Percentiles rank a stretch among this genome's conserved stretches.
Evolutionary conservation across 1,284 basidiomycete species (phyloP).

Genomic region (Rhodofomes roseus): DNA sequence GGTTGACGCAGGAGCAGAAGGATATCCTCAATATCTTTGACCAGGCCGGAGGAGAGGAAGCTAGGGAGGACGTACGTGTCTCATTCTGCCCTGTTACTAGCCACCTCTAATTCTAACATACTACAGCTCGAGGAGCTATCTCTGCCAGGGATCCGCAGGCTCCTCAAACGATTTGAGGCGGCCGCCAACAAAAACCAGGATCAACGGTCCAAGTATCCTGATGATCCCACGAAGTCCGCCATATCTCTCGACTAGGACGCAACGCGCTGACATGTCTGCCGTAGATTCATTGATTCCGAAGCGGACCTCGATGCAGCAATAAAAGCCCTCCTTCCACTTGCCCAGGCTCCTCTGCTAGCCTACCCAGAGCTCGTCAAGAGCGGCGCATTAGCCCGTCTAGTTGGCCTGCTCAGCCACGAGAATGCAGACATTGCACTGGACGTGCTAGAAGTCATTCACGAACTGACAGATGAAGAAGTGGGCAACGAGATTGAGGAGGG

Average conservation of each 20-base stretch:
- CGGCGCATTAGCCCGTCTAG: slow-evolving; percentile 65
- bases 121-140: slow-evolving; percentile 63
- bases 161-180: slow-evolving; percentile 82
- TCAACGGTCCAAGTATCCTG: slow-evolving; percentile 87
- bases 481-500: slow-evolving; percentile 72
- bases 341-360: slow-evolving; percentile 79
- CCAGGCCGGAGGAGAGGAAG: slow-evolving; percentile 56
- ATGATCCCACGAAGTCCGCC: slow-evolving; percentile 84
- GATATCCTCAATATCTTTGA: slow-evolving; percentile 90
- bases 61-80: slow-evolving; percentile 62
- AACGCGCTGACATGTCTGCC: slow-evolving; percentile 2
- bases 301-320: slow-evolving; percentile 88
- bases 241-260: neutral
- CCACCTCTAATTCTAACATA: slow-evolving; percentile 24
- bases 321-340: slow-evolving; percentile 84
- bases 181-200: slow-evolving; percentile 93
- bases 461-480: slow-evolving; percentile 95
- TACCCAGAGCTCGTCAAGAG: slow-evolving; percentile 89
- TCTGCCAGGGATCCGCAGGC: slow-evolving; percentile 66
- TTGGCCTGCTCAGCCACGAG: slow-evolving; percentile 88
- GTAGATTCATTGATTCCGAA: slow-evolving; percentile 97
- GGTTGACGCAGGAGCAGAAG: slow-evolving; percentile 86
- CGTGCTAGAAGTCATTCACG: slow-evolving; percentile 87
- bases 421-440: slow-evolving; percentile 94
- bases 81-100: slow-evolving; percentile 1